A percentile compares a stretch with the other conserved stretches of the same genome.
phyloP scores from a whole-genome alignment of 495 filamentous ascomycete genomes.

The Penicillium malachiteum region DNA sequence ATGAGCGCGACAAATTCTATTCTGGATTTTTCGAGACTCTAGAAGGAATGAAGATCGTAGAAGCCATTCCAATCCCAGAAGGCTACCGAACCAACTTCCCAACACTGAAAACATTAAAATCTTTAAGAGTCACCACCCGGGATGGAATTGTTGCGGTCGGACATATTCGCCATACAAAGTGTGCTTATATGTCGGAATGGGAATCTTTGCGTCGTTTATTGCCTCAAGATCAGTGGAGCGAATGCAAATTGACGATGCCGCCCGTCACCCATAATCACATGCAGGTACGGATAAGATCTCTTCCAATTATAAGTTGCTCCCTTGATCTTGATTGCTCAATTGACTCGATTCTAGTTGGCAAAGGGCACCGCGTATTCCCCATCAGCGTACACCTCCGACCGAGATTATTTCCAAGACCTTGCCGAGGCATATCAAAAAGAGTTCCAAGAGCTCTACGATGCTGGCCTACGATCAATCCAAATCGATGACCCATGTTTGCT shows the following conservation, averaged over 20 bases:
- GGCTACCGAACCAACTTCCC: conserved; percentile 13
- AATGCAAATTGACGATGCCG: conserved; percentile 25
- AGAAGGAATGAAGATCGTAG: conserved; percentile 11
- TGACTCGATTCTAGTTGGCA: conserved; percentile 8
- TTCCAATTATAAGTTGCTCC: too few species aligned
- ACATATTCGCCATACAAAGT: conserved; percentile 7
- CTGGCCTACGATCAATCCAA: conserved; percentile 20
- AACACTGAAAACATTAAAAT: conserved; percentile 2
- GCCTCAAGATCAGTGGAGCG: conserved; percentile 15
- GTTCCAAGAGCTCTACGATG: conserved; percentile 13
- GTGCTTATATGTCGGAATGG: conserved; percentile 23
- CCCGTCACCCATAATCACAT: conserved; percentile 22
- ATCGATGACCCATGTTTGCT: conserved; percentile 20
- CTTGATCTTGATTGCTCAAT: background rate
- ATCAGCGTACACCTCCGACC: conserved; percentile 9
- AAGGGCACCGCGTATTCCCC: conserved; percentile 6
- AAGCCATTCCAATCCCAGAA: conserved; percentile 8
- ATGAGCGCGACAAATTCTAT: conserved; percentile 22
- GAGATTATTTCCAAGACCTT: conserved; percentile 15
- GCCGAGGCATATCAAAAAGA: conserved; percentile 9
- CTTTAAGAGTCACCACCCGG: conserved; percentile 4
- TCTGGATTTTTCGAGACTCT: conserved; percentile 22
- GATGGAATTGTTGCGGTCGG: conserved; percentile 11
- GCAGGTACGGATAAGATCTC: conserved; percentile 6
- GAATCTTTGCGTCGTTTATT: conserved; percentile 12